Evolutionary conservation across 108 stramenopile genomes (phyloP), one percentile per base, ranked within the genome.

Genomic region (Cyclotella cryptica): DNA sequence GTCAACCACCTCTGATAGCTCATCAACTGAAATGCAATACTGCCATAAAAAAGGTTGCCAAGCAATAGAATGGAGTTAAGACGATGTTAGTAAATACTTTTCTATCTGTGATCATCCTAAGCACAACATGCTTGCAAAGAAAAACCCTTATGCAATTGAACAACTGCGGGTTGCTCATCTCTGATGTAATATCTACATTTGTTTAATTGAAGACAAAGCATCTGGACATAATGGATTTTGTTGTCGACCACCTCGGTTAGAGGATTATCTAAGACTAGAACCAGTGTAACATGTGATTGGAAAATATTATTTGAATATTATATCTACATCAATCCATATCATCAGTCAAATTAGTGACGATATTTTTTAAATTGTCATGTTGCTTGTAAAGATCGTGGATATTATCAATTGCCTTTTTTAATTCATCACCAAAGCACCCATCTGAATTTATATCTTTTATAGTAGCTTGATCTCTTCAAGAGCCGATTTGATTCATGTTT

Each of bases 131-230:
- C n/a, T 49, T 17, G 47, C 47, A 49, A 49, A 49, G n/a, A n/a
- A 17, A 17, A 49, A 49, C 9, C 47, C 47, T 3, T 49, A 45
- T 49, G 47, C 47, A 3, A n/a, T 49, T 49, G 47, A 49, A 9
- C 47, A 49, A 9, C n/a, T 49, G 3, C 3, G 47, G 3, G 47
- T 49, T 49, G 15, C 18, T 49, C 47, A 49, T n/a, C 47, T 49
- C n/a, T 7, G 3, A 3, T 49, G 47, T n/a, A 49, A 49, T 9
- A 49, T 49, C 9, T 49, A 49, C n/a, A 49, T 9, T 19, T 76
- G 75, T 21, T 30, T 76, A 10, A 76, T 68, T 69, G 68, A 58
- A 4, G 59, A 69, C 44, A 10, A 54, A 46, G 67, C 64, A 0
- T n/a, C 15, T 27, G 19, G 35, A 10, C n/a, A 42, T 45, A 57